Conservation (phyloP, 1,284 basidiomycete species). For the Irpex rosettiformis region DNA sequence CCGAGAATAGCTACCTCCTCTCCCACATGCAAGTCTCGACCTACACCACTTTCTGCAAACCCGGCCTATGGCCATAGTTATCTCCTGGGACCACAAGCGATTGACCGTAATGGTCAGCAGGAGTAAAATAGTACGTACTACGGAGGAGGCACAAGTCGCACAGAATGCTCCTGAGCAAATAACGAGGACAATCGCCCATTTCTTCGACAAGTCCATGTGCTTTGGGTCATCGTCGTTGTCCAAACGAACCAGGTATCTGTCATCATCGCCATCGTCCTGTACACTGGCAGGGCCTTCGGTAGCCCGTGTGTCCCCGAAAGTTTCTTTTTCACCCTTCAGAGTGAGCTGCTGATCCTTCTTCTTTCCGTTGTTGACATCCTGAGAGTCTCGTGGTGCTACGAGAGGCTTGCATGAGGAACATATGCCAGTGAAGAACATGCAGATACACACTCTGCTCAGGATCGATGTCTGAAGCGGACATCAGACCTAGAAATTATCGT, state of each 20-base stretch:
- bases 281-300: not conserved
- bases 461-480: not conserved
- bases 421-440: not conserved
- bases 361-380: not conserved
- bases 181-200: conserved; percentile 54
- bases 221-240: conserved; percentile 52
- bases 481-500: not conserved
- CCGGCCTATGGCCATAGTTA: conserved; percentile 41
- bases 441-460: not conserved
- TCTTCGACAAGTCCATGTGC: conserved; percentile 38
- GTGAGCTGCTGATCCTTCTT: not conserved
- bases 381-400: not conserved
- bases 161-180: conserved; percentile 55
- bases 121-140: conserved; percentile 39
- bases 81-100: not conserved
- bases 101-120: not conserved
- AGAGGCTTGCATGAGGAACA: not conserved
- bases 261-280: conserved; percentile 2
- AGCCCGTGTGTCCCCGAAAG: not conserved
- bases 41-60: conserved; percentile 61
- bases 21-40: conserved; percentile 56
- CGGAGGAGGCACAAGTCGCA: conserved; percentile 68
- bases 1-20: conserved; percentile 66
- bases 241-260: conserved; percentile 31
- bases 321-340: not conserved